A percentile compares a stretch with the other conserved stretches of the same genome.
phyloP scores from a whole-genome alignment of 192 early-diverging fungal genomes.

The Entomortierella beljakovae region DNA sequence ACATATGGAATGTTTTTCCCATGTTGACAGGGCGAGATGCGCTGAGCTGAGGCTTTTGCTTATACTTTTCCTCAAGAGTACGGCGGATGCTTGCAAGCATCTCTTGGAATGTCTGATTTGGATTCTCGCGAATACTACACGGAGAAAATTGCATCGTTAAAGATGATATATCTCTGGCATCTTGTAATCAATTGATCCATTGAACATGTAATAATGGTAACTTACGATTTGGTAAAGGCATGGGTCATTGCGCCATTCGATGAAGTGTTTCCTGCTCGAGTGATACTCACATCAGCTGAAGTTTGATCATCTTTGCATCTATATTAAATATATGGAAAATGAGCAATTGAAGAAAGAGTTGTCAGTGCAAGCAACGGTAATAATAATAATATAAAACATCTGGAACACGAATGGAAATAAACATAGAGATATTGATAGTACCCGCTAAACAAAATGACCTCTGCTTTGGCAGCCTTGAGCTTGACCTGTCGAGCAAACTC shows the following conservation, averaged over 20 bases:
- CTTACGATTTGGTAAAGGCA: slow-evolving; percentile 64
- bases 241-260: slow-evolving; percentile 73
- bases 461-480: slow-evolving; percentile 55
- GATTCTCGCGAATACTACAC: slow-evolving; percentile 59
- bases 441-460: slow-evolving; percentile 77
- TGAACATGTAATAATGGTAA: background rate
- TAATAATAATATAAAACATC: background rate
- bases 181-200: background rate
- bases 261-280: slow-evolving; percentile 39
- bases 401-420: background rate
- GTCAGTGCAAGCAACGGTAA: no score
- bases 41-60: slow-evolving; percentile 80
- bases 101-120: slow-evolving; percentile 68
- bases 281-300: slow-evolving; percentile 70
- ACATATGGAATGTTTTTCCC: slow-evolving; percentile 76
- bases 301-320: slow-evolving; percentile 75
- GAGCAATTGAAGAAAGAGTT: no score
- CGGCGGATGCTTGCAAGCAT: slow-evolving; percentile 68
- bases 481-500: slow-evolving; percentile 35
- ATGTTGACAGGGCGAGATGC: slow-evolving; percentile 75
- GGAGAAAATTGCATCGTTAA: background rate
- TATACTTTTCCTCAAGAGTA: slow-evolving; percentile 65
- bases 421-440: slow-evolving; percentile 11
- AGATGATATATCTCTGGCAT: background rate
- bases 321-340: background rate